phyloP scores from a whole-genome alignment of 208 protist genomes.

The Wallacemonas sp. region DNA sequence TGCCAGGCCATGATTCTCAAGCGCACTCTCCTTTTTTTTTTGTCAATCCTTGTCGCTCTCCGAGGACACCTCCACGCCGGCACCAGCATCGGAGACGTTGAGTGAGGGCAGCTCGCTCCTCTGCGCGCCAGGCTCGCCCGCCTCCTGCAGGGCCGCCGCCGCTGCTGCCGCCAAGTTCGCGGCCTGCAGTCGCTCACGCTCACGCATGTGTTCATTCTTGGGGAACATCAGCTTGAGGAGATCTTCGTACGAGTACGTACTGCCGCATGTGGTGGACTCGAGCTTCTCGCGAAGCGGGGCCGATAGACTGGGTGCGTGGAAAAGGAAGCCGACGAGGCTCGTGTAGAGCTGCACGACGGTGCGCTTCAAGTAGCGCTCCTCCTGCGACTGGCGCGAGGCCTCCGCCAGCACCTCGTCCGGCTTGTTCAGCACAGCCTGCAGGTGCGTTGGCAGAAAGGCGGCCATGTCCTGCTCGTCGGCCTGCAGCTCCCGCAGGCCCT shows the following conservation, averaged over 20 bases:
- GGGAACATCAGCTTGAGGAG: conserved; percentile 55
- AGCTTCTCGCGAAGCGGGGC: conserved; percentile 38
- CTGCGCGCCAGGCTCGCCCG: background rate
- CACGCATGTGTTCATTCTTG: conserved; percentile 39
- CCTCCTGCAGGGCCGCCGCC: background rate
- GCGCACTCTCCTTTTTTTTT: background rate
- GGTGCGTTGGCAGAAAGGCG: conserved; percentile 41
- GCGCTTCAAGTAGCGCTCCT: conserved; percentile 49
- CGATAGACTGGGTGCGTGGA: conserved; percentile 45
- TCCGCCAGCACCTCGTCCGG: conserved; percentile 48
- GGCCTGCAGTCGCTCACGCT: conserved; percentile 27
- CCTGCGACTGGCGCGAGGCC: conserved; percentile 34
- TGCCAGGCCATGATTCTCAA: too few species aligned
- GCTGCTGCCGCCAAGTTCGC: background rate
- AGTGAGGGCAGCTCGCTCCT: conserved; percentile 13
- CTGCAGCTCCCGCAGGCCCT: conserved; percentile 72
- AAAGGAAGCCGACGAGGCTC: conserved; percentile 51
- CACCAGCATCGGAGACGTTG: conserved; percentile 9
- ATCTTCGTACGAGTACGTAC: conserved; percentile 20
- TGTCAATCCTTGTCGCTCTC: conserved; percentile 14
- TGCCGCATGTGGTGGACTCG: conserved; percentile 33
- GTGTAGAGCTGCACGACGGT: conserved; percentile 50
- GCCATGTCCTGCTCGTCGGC: conserved; percentile 41
- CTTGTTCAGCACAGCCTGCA: conserved; percentile 43
- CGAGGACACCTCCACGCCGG: conserved; percentile 9